Conservation (phyloP, 371 early-diverging fungal species). For the Circinella umbellata region DNA sequence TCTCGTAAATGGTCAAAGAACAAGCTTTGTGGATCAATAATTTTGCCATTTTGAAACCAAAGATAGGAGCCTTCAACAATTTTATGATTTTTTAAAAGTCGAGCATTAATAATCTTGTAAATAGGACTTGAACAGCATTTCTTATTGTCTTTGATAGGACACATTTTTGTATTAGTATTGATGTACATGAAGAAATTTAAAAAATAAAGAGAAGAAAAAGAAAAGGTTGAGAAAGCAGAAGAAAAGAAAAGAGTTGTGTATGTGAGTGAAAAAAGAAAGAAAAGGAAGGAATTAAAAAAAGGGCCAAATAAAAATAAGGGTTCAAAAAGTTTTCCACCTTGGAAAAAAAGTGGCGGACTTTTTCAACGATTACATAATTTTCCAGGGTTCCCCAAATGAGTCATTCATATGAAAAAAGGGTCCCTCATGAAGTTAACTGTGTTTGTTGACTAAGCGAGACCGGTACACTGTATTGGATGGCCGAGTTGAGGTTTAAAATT, state of each 20-base stretch:
- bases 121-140: slow-evolving; percentile 44
- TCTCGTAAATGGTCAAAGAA: slow-evolving; percentile 73
- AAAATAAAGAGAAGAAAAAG: not conserved
- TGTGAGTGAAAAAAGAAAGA: not conserved
- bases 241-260: not conserved
- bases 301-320: not conserved
- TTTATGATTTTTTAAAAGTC: slow-evolving; percentile 72
- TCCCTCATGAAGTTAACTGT: not conserved
- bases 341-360: not conserved
- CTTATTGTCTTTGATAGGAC: slow-evolving; percentile 3
- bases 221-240: no score
- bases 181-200: not conserved
- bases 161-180: not conserved
- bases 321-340: not conserved
- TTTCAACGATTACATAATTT: not conserved
- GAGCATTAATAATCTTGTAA: slow-evolving; percentile 80
- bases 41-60: slow-evolving; percentile 80
- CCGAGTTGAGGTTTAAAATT: no score
- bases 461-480: no score
- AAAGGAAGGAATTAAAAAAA: slow-evolving; percentile 1
- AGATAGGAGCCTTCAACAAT: slow-evolving; percentile 75
- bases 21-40: slow-evolving; percentile 74
- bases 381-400: slow-evolving; percentile 4
- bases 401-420: not conserved
- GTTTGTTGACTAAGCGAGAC: no score